Evolutionary conservation across 768 basidiomycete species (phyloP).

Genomic region (Dioszegia hungarica): DNA sequence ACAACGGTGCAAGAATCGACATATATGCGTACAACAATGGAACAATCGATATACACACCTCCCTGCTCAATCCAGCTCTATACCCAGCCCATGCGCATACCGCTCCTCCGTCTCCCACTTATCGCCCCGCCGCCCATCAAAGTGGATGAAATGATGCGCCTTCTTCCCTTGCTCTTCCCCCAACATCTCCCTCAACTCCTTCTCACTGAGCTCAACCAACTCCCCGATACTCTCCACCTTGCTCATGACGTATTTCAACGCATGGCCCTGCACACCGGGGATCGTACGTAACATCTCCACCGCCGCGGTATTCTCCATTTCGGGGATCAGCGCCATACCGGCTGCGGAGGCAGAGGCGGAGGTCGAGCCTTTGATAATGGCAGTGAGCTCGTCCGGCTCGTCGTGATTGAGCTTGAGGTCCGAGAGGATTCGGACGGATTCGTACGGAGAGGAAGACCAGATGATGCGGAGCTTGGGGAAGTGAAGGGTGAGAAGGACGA

Average conservation of each 20-base stretch:
- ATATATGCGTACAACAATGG: too few species aligned
- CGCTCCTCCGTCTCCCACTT: background rate
- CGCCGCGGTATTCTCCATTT: slow-evolving; percentile 58
- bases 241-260: slow-evolving; percentile 72
- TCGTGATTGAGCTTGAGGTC: slow-evolving; percentile 76
- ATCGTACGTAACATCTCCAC: slow-evolving; percentile 70
- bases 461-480: slow-evolving; percentile 91
- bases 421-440: slow-evolving; percentile 82
- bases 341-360: slow-evolving; percentile 60
- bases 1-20: too few species aligned
- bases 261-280: slow-evolving; percentile 80
- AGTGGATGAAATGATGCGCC: slow-evolving; percentile 69
- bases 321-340: background rate
- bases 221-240: slow-evolving; percentile 72
- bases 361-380: slow-evolving; percentile 64
- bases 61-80: too few species aligned
- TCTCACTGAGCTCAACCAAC: slow-evolving; percentile 49
- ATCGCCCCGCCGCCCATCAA: slow-evolving; percentile 15
- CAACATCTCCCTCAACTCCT: slow-evolving; percentile 55
- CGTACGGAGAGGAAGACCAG: slow-evolving; percentile 95
- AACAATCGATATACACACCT: too few species aligned
- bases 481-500: slow-evolving; percentile 78
- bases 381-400: slow-evolving; percentile 74
- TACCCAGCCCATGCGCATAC: background rate
- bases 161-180: slow-evolving; percentile 67